These are phyloP conservation scores for Telopea speciosissima DNA, from an alignment of 177 flowering plant genomes.

Conservation along the genomic window DNA sequence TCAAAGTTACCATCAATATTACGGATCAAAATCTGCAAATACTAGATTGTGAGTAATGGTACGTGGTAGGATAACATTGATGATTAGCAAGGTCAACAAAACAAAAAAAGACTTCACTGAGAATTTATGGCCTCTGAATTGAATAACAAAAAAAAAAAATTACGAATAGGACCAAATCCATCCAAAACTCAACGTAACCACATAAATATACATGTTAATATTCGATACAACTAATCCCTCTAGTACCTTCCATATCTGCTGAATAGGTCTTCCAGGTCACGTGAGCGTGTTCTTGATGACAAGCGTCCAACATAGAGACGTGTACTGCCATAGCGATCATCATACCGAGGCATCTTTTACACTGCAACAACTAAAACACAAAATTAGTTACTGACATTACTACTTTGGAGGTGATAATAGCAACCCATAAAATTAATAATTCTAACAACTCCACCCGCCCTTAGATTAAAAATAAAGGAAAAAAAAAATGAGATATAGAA, in stretches of 20 bases:
- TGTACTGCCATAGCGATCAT: constrained; percentile 54
- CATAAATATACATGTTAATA: background rate
- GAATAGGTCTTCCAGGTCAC: constrained; percentile 67
- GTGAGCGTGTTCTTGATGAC: constrained; percentile 65
- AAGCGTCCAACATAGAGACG: constrained; percentile 84
- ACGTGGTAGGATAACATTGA: background rate
- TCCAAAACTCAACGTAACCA: background rate
- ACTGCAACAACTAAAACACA: constrained; percentile 9
- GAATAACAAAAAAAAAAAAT: too few species aligned
- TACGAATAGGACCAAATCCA: background rate
- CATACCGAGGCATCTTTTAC: constrained; percentile 61
- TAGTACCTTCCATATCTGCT: constrained; percentile 79
- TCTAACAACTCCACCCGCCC: background rate
- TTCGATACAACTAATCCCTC: background rate
- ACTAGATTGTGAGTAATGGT: too few species aligned
- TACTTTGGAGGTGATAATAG: background rate
- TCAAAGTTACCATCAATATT: background rate
- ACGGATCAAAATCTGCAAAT: background rate
- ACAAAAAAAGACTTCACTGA: background rate
- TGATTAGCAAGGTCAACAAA: background rate
- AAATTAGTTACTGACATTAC: background rate
- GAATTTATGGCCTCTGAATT: background rate
- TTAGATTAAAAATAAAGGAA: too few species aligned
- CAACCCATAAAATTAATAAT: background rate
- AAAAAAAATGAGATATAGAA: too few species aligned